A percentile compares a stretch with the other conserved stretches of the same genome.
Evolutionary conservation across 164 flowering plant species (phyloP).

Genomic region (Nelumbo lutea): DNA sequence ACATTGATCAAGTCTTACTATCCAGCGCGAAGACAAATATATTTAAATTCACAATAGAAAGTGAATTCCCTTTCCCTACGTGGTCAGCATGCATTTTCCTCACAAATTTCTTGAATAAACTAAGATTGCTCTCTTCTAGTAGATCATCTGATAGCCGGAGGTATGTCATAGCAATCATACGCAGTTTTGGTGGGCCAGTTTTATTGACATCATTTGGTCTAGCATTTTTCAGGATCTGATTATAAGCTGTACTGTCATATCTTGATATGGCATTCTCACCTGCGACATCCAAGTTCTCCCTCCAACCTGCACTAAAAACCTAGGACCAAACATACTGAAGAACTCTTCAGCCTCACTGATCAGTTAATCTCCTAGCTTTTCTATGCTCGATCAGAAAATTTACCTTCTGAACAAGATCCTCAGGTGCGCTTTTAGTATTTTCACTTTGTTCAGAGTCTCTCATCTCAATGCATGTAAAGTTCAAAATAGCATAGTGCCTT

Average conservation of each 20-base stretch:
- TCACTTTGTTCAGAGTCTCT: conserved; percentile 55
- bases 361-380: neutral
- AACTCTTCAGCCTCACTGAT: neutral
- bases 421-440: conserved; percentile 56
- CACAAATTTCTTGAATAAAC: conserved; percentile 55
- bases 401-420: conserved; percentile 90
- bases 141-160: conserved; percentile 61
- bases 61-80: conserved; percentile 27
- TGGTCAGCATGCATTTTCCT: conserved; percentile 82
- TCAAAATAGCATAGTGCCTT: conserved; percentile 57
- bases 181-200: conserved; percentile 44
- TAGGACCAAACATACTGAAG: conserved; percentile 15
- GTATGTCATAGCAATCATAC: conserved; percentile 61
- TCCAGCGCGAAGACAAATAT: neutral
- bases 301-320: conserved; percentile 78
- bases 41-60: neutral
- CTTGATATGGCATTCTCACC: conserved; percentile 86
- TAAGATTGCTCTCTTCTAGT: conserved; percentile 38
- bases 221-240: conserved; percentile 69
- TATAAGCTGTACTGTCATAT: conserved; percentile 55
- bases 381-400: conserved; percentile 6
- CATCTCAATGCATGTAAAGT: conserved; percentile 93
- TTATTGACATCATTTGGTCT: conserved; percentile 69
- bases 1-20: neutral
- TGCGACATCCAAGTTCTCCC: conserved; percentile 60